phyloP scores from a whole-genome alignment of 345 rosid species.

The Murraya koenigii region DNA sequence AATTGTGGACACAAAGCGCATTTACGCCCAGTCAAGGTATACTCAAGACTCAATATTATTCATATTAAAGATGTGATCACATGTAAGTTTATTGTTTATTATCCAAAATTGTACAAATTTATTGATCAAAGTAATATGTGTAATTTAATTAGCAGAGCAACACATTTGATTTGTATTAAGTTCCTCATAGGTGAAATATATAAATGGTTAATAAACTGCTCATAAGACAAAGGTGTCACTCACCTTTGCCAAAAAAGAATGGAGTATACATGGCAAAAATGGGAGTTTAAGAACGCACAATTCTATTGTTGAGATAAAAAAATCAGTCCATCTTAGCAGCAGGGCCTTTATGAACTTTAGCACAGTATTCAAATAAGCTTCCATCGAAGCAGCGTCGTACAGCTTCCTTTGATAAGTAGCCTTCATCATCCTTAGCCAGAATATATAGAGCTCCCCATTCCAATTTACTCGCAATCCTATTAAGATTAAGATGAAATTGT shows the following conservation, averaged over 20 bases:
- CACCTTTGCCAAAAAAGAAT: not conserved
- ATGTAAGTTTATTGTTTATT: not conserved
- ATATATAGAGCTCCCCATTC: slow-evolving; percentile 55
- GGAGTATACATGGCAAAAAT: not conserved
- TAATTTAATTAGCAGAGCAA: not conserved
- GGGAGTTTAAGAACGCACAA: not conserved
- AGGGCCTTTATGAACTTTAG: slow-evolving; percentile 32
- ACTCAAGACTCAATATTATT: fast-evolving
- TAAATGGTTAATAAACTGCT: not conserved
- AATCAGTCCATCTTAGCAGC: slow-evolving; percentile 24
- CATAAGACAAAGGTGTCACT: not conserved
- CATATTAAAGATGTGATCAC: not conserved
- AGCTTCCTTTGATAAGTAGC: slow-evolving; percentile 61
- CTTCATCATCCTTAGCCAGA: slow-evolving; percentile 58
- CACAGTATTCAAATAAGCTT: slow-evolving; percentile 59
- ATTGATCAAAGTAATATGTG: not conserved
- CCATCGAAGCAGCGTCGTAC: slow-evolving; percentile 62
- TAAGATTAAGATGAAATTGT: not conserved
- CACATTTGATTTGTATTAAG: not conserved
- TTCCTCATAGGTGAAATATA: no score
- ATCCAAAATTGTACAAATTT: no score
- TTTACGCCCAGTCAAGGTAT: no score
- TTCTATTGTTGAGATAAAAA: not conserved
- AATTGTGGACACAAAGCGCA: no score
- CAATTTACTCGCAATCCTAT: slow-evolving; percentile 46